phyloP scores from a whole-genome alignment of 2,329 filamentous ascomycete species.

The Elsinoe necatrix region DNA sequence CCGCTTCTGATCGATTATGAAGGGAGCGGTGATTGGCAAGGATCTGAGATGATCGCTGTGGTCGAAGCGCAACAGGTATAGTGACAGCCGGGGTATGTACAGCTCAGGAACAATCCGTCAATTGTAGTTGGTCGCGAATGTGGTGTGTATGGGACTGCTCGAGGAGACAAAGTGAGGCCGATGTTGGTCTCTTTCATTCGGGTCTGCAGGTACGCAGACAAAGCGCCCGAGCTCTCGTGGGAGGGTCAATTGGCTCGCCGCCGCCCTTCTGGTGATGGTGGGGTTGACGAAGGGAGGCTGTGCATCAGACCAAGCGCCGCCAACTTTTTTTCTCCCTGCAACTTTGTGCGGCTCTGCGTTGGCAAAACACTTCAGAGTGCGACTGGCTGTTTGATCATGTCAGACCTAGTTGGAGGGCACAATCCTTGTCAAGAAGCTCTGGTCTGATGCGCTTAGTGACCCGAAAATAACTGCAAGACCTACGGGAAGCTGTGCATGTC shows the following conservation, averaged over 20 bases:
- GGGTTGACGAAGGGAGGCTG: neutral
- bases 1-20: neutral
- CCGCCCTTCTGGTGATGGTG: slow-evolving; percentile 3
- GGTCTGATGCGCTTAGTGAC: neutral
- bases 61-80: neutral
- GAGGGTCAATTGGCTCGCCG: neutral
- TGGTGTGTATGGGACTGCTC: neutral
- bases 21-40: neutral
- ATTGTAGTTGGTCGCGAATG: neutral
- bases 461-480: neutral
- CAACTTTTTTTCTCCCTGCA: slow-evolving; percentile 9
- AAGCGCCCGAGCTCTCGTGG: neutral
- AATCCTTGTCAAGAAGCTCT: neutral
- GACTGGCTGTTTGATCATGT: neutral
- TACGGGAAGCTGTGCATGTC: neutral
- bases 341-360: neutral
- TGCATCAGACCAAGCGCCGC: slow-evolving; percentile 12
- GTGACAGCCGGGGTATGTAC: neutral
- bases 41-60: neutral
- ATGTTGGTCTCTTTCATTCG: neutral
- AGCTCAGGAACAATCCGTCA: neutral
- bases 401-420: neutral
- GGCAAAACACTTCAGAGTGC: slow-evolving; percentile 2
- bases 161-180: neutral
- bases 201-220: neutral